Conservation (phyloP, 495 filamentous ascomycete genomes). For the Daldinia vernicosa region DNA sequence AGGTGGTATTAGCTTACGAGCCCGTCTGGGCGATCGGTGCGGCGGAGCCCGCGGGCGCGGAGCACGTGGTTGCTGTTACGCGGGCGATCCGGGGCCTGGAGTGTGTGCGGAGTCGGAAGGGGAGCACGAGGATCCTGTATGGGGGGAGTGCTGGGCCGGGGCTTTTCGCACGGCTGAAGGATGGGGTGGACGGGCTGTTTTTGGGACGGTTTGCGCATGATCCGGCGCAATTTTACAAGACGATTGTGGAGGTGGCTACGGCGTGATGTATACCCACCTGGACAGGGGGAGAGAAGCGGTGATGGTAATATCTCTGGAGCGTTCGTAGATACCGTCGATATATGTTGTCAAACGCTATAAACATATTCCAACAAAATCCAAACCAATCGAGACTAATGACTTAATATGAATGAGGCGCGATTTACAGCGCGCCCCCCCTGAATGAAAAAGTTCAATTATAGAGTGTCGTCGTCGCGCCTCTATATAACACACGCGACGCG, state of each 20-base stretch:
- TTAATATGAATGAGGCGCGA: neutral
- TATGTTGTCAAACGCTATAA: too few relatives aligned
- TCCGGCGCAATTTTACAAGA: constrained; percentile 68
- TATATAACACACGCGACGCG: neutral
- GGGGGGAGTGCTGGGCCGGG: constrained; percentile 84
- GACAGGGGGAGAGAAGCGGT: too few relatives aligned
- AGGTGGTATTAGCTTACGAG: constrained; percentile 88
- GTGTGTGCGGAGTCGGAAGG: constrained; percentile 51
- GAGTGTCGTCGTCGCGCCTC: neutral
- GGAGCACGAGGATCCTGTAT: constrained; percentile 73
- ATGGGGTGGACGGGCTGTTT: constrained; percentile 83
- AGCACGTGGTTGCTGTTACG: constrained; percentile 78
- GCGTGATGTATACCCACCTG: constrained; percentile 19
- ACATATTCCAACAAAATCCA: too few relatives aligned
- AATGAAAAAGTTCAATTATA: neutral
- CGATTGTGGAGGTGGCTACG: constrained; percentile 71
- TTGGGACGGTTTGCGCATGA: constrained; percentile 84
- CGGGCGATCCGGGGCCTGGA: constrained; percentile 63
- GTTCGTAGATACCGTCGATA: neutral
- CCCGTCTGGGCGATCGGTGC: constrained; percentile 91
- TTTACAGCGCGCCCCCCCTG: neutral
- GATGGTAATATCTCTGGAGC: neutral
- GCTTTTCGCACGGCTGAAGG: constrained; percentile 69
- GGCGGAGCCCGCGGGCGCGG: constrained; percentile 70
- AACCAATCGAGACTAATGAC: too few relatives aligned